A percentile compares a stretch with the other conserved stretches of the same genome.
phyloP scores from a whole-genome alignment of 108 stramenopile species.

The Conticribra weissflogii region DNA sequence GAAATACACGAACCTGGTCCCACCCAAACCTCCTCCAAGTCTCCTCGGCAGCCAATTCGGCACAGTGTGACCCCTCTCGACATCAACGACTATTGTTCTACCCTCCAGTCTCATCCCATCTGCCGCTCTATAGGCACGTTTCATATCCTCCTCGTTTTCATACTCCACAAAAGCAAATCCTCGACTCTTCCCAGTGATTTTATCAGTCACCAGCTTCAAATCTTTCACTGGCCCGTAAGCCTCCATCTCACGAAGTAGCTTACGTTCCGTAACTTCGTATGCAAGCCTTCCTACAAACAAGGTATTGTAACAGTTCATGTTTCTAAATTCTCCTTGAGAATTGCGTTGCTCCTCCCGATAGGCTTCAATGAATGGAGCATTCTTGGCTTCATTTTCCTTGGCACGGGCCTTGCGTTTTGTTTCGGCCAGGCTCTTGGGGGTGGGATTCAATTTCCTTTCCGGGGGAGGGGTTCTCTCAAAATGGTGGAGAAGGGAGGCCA shows the following conservation, averaged over 20 bases:
- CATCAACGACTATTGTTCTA: constrained; percentile 89
- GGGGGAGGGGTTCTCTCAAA: constrained; percentile 69
- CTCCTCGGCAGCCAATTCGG: constrained; percentile 90
- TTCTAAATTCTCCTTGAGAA: constrained; percentile 62
- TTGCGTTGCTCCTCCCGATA: constrained; percentile 74
- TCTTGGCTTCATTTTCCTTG: constrained; percentile 38
- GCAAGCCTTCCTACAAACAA: constrained; percentile 93
- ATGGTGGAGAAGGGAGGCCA: constrained; percentile 56
- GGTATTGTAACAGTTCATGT: constrained; percentile 95
- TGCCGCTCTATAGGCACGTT: constrained; percentile 85
- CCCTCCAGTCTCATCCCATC: constrained; percentile 95
- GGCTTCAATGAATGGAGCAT: constrained; percentile 59
- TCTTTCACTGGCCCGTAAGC: constrained; percentile 89
- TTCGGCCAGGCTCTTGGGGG: constrained; percentile 58
- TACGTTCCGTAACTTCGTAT: constrained; percentile 96
- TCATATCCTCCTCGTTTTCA: constrained; percentile 90
- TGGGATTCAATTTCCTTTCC: constrained; percentile 55
- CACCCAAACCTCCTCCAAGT: constrained; percentile 92
- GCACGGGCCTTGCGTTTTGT: constrained; percentile 29
- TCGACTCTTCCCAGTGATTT: constrained; percentile 45
- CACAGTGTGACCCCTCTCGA: constrained; percentile 97
- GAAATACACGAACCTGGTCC: constrained; percentile 52
- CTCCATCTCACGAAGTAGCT: constrained; percentile 93
- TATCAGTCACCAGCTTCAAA: constrained; percentile 77
- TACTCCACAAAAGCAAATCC: constrained; percentile 98